phyloP scores from a whole-genome alignment of 495 filamentous ascomycete species.

The Talaromyces wortmannii region DNA sequence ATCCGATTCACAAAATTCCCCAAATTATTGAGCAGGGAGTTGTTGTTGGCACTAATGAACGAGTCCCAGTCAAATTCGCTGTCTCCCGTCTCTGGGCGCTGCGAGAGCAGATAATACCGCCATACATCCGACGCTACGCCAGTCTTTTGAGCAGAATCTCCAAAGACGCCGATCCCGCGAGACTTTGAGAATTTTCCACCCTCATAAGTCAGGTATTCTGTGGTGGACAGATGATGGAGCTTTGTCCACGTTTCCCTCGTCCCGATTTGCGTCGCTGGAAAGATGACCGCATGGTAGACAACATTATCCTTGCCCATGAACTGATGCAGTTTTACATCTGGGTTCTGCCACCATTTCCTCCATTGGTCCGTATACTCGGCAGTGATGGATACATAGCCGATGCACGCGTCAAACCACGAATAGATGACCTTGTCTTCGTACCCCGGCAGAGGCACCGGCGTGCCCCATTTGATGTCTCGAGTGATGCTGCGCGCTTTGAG shows the following conservation, averaged over 20 bases:
- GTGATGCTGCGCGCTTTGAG: constrained; percentile 1
- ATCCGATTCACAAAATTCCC: constrained; percentile 94
- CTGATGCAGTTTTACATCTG: constrained; percentile 85
- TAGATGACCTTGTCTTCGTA: constrained; percentile 85
- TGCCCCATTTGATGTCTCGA: constrained; percentile 1
- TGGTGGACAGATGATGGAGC: constrained; percentile 68
- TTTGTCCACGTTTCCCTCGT: constrained; percentile 70
- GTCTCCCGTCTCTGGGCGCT: constrained; percentile 84
- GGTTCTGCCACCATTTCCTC: constrained; percentile 92
- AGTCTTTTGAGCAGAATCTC: constrained; percentile 66
- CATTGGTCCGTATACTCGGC: constrained; percentile 85
- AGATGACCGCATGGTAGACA: constrained; percentile 84
- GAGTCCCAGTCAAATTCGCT: constrained; percentile 83
- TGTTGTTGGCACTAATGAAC: constrained; percentile 85
- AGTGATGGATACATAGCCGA: constrained; percentile 92
- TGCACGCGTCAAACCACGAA: constrained; percentile 97
- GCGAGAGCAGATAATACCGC: constrained; percentile 86
- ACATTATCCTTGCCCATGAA: constrained; percentile 99
- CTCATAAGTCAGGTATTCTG: constrained; percentile 82
- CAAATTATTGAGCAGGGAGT: constrained; percentile 79
- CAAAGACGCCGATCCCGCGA: constrained; percentile 72
- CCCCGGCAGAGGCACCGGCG: constrained; percentile 37
- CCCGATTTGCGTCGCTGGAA: constrained; percentile 67
- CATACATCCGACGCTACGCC: constrained; percentile 70
- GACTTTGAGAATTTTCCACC: constrained; percentile 80